A percentile compares a stretch with the other conserved stretches of the same genome.
Conservation (phyloP, 441 rosid genomes). For the Adansonia rubrostipa region DNA sequence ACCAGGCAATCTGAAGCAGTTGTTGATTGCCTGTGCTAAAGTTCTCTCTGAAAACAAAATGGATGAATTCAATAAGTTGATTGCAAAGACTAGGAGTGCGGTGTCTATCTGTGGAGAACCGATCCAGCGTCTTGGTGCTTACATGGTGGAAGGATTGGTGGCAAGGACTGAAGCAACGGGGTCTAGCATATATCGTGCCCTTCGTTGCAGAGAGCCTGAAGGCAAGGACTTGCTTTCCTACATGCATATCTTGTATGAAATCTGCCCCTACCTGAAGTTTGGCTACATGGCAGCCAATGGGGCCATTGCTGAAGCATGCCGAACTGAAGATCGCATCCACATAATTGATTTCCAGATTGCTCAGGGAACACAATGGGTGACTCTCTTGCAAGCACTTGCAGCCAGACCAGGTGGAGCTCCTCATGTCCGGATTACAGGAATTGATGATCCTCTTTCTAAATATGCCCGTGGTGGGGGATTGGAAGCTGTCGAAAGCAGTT, state of each 20-base stretch:
- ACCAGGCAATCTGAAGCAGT: conserved; percentile 60
- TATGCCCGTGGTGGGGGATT: conserved; percentile 72
- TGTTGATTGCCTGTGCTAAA: conserved; percentile 75
- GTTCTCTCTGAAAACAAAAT: conserved; percentile 60
- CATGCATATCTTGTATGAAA: conserved; percentile 73
- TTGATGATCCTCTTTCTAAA: conserved; percentile 61
- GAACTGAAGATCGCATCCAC: conserved; percentile 66
- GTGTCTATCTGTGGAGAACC: conserved; percentile 81
- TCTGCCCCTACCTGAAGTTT: conserved; percentile 88
- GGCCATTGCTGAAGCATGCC: conserved; percentile 90
- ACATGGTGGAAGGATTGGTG: conserved; percentile 79
- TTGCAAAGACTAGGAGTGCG: conserved; percentile 54
- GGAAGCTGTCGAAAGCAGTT: conserved; percentile 53
- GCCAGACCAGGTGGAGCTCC: conserved; percentile 80
- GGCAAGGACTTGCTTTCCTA: conserved; percentile 79
- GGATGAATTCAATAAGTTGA: conserved; percentile 54
- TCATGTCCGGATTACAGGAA: conserved; percentile 76
- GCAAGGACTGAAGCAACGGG: conserved; percentile 77
- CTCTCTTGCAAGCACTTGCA: conserved; percentile 87
- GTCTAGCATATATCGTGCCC: conserved; percentile 63
- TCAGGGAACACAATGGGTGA: conserved; percentile 84
- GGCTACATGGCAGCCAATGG: conserved; percentile 97
- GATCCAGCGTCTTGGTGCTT: conserved; percentile 85
- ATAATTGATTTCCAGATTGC: conserved; percentile 86
- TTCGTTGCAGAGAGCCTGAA: conserved; percentile 71